Evolutionary conservation across 2,329 filamentous ascomycete species (phyloP).

Genomic region (Paramyrothecium roridum): DNA sequence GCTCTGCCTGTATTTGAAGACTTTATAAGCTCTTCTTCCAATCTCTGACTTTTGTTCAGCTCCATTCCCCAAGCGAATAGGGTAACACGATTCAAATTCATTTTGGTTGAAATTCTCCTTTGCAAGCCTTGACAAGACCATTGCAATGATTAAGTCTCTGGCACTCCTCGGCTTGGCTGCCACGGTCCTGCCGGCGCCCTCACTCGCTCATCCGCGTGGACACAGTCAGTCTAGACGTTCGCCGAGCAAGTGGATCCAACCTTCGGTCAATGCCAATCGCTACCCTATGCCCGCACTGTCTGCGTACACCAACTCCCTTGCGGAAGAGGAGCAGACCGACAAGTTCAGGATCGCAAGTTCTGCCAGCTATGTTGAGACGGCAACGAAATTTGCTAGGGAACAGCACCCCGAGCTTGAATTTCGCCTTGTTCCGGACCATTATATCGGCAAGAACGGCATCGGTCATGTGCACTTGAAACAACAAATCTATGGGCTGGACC

Average conservation of each 20-base stretch:
- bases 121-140: neutral
- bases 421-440: constrained; percentile 49
- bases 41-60: neutral
- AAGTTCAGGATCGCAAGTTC: constrained; percentile 13
- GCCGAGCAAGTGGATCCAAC: neutral
- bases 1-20: neutral
- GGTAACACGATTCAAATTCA: neutral
- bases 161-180: neutral
- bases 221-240: neutral
- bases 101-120: neutral
- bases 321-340: neutral
- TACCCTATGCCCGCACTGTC: neutral
- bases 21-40: neutral
- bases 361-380: constrained; percentile 38
- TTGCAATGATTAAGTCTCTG: neutral
- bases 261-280: neutral
- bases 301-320: neutral
- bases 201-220: neutral
- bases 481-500: constrained; percentile 53
- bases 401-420: constrained; percentile 36
- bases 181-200: neutral
- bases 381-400: constrained; percentile 38
- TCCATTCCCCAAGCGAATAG: neutral
- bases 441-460: constrained; percentile 51
- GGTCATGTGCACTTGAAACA: constrained; percentile 59